Conservation (phyloP, 306 rosid genomes). For the Lathyrus sativus region DNA sequence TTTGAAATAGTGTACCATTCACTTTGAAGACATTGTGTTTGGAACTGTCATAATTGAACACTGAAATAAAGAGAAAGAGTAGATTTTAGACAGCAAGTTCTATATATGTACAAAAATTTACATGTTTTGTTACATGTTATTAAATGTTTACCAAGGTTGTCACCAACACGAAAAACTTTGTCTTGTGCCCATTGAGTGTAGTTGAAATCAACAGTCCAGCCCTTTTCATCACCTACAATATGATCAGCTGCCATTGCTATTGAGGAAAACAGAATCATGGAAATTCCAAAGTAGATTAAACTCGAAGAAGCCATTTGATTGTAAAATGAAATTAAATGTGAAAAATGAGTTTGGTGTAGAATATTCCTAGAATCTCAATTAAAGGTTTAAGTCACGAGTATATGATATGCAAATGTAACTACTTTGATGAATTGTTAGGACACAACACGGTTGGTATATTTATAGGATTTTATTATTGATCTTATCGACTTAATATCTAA, state of each 20-base stretch:
- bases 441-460: neutral
- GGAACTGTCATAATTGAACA: neutral
- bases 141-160: conserved; percentile 12
- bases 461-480: neutral
- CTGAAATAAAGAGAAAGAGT: neutral
- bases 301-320: neutral
- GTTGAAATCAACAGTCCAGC: conserved; percentile 7
- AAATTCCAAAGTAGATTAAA: neutral
- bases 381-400: neutral
- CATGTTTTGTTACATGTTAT: neutral
- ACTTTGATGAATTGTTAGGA: neutral
- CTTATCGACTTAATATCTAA: neutral
- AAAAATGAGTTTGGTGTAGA: neutral
- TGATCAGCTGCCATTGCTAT: neutral
- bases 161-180: conserved; percentile 11
- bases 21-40: conserved; percentile 11
- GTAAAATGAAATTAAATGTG: neutral
- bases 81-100: neutral
- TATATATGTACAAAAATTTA: neutral
- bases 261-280: neutral
- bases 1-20: neutral
- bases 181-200: conserved; percentile 3
- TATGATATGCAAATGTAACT: neutral
- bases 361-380: neutral
- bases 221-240: conserved; percentile 10